These are phyloP conservation scores for Panellus pusillus DNA, from an alignment of 768 basidiomycete species.

Conservation along the genomic window DNA sequence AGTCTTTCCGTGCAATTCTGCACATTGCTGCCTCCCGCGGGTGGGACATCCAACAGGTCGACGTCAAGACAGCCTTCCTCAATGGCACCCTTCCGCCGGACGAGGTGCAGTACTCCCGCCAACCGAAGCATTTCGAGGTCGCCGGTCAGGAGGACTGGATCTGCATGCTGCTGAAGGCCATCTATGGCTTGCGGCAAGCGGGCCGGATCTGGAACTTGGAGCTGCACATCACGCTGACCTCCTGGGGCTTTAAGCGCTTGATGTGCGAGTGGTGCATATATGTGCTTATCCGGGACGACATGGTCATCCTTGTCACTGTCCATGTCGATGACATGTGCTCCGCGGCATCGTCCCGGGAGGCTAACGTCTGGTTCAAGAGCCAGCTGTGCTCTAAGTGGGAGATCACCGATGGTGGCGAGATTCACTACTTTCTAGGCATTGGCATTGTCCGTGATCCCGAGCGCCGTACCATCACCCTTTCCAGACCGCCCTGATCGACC, in stretches of 20 bases:
- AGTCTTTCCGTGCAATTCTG: slow-evolving; percentile 23
- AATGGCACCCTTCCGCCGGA: slow-evolving; percentile 26
- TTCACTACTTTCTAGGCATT: slow-evolving; percentile 37
- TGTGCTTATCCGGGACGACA: neutral
- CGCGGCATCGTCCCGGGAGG: no score
- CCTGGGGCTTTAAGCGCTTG: slow-evolving; percentile 31
- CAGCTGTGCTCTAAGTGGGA: slow-evolving; percentile 28
- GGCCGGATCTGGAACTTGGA: slow-evolving; percentile 2
- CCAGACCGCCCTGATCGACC: slow-evolving; percentile 30
- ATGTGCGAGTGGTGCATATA: slow-evolving; percentile 34
- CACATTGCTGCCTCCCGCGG: slow-evolving; percentile 26
- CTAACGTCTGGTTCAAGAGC: neutral
- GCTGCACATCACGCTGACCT: slow-evolving; percentile 26
- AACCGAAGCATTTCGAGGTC: slow-evolving; percentile 28
- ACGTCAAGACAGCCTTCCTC: slow-evolving; percentile 30
- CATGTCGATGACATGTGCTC: no score
- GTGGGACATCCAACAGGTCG: slow-evolving; percentile 31
- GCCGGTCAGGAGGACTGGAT: no score
- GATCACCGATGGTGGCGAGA: slow-evolving; percentile 26
- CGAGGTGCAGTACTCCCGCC: slow-evolving; percentile 36
- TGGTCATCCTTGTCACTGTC: no score
- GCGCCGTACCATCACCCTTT: slow-evolving; percentile 19
- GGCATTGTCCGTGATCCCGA: slow-evolving; percentile 28
- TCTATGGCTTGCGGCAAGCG: no score
- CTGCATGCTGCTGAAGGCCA: no score